phyloP scores from a whole-genome alignment of 768 basidiomycete species.

The Termitomyces sp. region DNA sequence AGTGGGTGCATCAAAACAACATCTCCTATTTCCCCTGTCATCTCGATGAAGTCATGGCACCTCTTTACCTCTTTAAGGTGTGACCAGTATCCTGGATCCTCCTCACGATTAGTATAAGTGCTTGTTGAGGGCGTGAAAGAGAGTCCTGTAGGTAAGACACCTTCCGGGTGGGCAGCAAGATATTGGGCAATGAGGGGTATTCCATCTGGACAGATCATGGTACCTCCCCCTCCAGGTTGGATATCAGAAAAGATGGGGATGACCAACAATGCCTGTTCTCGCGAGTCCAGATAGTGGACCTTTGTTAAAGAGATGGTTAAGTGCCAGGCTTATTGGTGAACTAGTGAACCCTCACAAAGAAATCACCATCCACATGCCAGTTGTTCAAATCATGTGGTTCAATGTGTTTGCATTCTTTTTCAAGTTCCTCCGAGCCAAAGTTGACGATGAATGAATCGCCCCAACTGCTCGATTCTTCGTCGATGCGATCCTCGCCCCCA shows the following conservation, averaged over 20 bases:
- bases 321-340: neutral
- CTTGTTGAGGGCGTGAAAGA: slow-evolving; percentile 44
- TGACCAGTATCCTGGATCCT: slow-evolving; percentile 39
- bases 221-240: slow-evolving; percentile 47
- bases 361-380: slow-evolving; percentile 62
- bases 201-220: slow-evolving; percentile 55
- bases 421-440: slow-evolving; percentile 42
- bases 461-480: slow-evolving; percentile 42
- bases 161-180: slow-evolving; percentile 46
- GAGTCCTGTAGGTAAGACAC: slow-evolving; percentile 37
- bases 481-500: slow-evolving; percentile 54
- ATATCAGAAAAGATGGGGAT: slow-evolving; percentile 60
- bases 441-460: slow-evolving; percentile 62
- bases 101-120: slow-evolving; percentile 23
- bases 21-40: slow-evolving; percentile 58
- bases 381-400: slow-evolving; percentile 45
- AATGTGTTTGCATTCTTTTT: slow-evolving; percentile 21
- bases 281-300: slow-evolving; percentile 60
- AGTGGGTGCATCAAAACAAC: slow-evolving; percentile 59
- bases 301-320: slow-evolving; percentile 7
- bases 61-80: slow-evolving; percentile 36
- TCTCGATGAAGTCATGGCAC: slow-evolving; percentile 41
- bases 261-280: slow-evolving; percentile 57
- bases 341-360: slow-evolving; percentile 32
- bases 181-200: slow-evolving; percentile 43